Evolutionary conservation across 306 rosid species (phyloP).

Genomic region (Malus sylvestris): DNA sequence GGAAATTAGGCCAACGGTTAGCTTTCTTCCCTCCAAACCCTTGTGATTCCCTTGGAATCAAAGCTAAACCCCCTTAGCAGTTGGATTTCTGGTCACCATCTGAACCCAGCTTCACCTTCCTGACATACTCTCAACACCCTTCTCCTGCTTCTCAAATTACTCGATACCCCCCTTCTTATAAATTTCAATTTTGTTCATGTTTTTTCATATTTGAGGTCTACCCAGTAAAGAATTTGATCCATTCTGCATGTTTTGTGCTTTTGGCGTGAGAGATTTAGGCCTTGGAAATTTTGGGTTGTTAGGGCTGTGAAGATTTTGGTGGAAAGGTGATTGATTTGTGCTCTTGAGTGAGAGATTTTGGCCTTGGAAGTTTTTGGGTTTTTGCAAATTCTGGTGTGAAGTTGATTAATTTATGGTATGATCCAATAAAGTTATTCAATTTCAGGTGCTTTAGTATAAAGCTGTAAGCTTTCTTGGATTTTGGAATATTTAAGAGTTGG

Average conservation of each 20-base stretch:
- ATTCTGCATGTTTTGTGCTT: background rate
- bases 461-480: background rate
- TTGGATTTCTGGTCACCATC: slow-evolving; percentile 82
- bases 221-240: slow-evolving; percentile 4
- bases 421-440: background rate
- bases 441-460: background rate
- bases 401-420: background rate
- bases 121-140: slow-evolving; percentile 52
- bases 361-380: background rate
- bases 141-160: slow-evolving; percentile 6
- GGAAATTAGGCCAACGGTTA: slow-evolving; percentile 89
- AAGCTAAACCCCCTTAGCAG: slow-evolving; percentile 46
- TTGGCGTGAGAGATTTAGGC: slow-evolving; percentile 9
- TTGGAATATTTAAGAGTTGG: background rate
- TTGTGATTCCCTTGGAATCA: slow-evolving; percentile 65
- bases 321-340: background rate
- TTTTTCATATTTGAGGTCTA: background rate
- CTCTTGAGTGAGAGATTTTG: background rate
- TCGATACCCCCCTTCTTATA: slow-evolving; percentile 28
- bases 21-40: slow-evolving; percentile 58
- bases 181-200: slow-evolving; percentile 22
- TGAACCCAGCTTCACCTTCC: slow-evolving; percentile 72
- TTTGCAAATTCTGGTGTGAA: background rate
- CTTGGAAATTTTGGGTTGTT: background rate
- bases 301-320: slow-evolving; percentile 11